Conservation (phyloP, 2,329 filamentous ascomycete species). For the Sclerotinia trifoliorum region DNA sequence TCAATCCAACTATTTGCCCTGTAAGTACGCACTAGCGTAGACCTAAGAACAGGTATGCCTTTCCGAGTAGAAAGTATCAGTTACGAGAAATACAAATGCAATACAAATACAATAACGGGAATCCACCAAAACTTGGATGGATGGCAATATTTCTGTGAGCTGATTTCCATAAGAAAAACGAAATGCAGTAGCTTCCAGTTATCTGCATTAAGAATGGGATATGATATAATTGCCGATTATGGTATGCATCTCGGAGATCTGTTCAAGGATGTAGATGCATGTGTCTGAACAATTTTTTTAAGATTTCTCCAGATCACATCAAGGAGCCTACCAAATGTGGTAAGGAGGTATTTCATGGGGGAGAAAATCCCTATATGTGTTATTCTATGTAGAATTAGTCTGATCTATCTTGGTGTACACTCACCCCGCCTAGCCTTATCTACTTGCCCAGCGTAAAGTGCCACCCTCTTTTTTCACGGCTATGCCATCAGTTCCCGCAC, state of each 20-base stretch:
- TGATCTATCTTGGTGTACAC: background rate
- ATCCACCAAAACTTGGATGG: too few relatives aligned
- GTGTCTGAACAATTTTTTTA: background rate
- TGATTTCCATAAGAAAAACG: background rate
- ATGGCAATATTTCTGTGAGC: too few relatives aligned
- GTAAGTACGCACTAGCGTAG: too few relatives aligned
- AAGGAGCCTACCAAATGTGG: background rate
- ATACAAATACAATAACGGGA: too few relatives aligned
- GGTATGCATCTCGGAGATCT: background rate
- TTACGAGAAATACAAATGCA: too few relatives aligned
- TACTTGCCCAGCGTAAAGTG: background rate
- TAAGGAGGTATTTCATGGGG: background rate
- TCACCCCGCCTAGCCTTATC: background rate
- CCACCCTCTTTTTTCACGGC: background rate
- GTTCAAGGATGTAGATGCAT: background rate
- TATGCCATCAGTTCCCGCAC: conserved; percentile 7
- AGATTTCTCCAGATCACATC: background rate
- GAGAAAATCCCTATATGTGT: background rate
- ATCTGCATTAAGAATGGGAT: too few relatives aligned
- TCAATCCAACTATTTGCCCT: too few relatives aligned
- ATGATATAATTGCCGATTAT: background rate
- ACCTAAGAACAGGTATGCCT: too few relatives aligned
- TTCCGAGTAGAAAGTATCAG: too few relatives aligned
- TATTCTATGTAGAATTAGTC: background rate
- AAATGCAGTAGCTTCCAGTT: background rate